These are phyloP conservation scores for Naganishia randhawae DNA, from an alignment of 768 basidiomycete species.

Conservation along the genomic window DNA sequence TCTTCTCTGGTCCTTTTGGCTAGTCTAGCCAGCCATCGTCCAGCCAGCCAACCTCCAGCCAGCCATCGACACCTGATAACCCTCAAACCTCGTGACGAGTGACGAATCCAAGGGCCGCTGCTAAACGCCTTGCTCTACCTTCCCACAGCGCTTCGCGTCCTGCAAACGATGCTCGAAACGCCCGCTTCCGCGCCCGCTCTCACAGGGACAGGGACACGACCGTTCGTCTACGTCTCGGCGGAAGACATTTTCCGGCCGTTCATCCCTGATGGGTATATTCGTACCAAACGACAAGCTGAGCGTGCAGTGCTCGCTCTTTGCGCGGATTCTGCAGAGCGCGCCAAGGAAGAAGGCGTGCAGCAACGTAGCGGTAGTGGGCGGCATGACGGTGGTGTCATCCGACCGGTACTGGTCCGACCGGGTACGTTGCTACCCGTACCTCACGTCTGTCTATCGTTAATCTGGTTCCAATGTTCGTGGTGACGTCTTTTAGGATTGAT, in stretches of 20 bases:
- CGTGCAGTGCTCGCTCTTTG: slow-evolving; percentile 56
- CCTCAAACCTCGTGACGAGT: not conserved
- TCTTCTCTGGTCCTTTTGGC: no score
- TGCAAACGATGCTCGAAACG: slow-evolving; percentile 62
- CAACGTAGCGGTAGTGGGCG: slow-evolving; percentile 22
- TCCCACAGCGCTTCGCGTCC: slow-evolving; percentile 59
- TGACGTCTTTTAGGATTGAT: slow-evolving; percentile 62
- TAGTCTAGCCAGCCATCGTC: no score
- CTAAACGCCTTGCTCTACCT: not conserved
- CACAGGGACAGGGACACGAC: slow-evolving; percentile 25
- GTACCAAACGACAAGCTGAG: slow-evolving; percentile 92
- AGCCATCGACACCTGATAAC: not conserved
- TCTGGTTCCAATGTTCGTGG: not conserved
- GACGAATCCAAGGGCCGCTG: not conserved
- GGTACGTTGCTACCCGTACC: slow-evolving; percentile 57
- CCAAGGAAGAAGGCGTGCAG: not conserved
- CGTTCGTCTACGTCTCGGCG: slow-evolving; percentile 89
- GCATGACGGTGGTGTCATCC: slow-evolving; percentile 53
- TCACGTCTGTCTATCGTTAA: not conserved
- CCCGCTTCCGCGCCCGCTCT: slow-evolving; percentile 22
- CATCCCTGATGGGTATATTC: slow-evolving; percentile 79
- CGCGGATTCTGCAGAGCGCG: slow-evolving; percentile 7
- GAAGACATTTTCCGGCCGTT: slow-evolving; percentile 87
- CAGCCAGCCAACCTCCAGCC: no score
- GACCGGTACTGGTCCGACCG: slow-evolving; percentile 80